These are phyloP conservation scores for Trichosporon sp. DNA, from an alignment of 1,284 basidiomycete genomes.

Conservation along the genomic window DNA sequence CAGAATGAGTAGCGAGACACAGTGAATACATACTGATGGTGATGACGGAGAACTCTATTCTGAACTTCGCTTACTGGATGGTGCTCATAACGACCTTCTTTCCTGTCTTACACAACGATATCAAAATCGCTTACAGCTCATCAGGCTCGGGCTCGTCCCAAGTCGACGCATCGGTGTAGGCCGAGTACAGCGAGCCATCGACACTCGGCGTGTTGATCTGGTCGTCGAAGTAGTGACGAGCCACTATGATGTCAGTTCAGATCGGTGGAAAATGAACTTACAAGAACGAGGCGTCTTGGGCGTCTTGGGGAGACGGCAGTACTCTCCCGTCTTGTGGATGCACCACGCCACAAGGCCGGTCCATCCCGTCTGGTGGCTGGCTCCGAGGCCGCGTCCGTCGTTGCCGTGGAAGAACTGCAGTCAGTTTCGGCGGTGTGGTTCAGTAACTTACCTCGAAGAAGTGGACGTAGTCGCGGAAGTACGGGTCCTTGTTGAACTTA, in stretches of 20 bases:
- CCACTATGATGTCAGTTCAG: conserved; percentile 71
- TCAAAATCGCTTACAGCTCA: conserved; percentile 24
- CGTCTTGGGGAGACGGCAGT: conserved; percentile 76
- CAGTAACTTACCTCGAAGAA: background rate
- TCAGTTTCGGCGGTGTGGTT: background rate
- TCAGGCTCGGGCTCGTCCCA: conserved; percentile 38
- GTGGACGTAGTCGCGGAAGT: conserved; percentile 77
- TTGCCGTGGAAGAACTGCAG: conserved; percentile 90
- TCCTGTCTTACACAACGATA: background rate
- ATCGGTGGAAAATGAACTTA: conserved; percentile 47
- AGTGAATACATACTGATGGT: background rate
- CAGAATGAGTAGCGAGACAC: no score
- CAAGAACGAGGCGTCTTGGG: conserved; percentile 57
- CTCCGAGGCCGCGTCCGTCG: conserved; percentile 82
- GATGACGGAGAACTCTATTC: background rate
- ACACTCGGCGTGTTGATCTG: conserved; percentile 44
- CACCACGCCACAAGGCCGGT: conserved; percentile 84
- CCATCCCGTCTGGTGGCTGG: conserved; percentile 97
- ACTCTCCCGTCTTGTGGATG: conserved; percentile 75
- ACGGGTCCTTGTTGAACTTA: conserved; percentile 83
- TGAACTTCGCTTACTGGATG: background rate
- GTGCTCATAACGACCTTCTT: background rate
- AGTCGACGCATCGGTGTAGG: conserved; percentile 34
- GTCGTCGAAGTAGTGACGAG: conserved; percentile 88
- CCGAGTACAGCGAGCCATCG: conserved; percentile 38